These are phyloP conservation scores for Candida odintsovae DNA, from an alignment of 805 yeast genomes.

Conservation along the genomic window DNA sequence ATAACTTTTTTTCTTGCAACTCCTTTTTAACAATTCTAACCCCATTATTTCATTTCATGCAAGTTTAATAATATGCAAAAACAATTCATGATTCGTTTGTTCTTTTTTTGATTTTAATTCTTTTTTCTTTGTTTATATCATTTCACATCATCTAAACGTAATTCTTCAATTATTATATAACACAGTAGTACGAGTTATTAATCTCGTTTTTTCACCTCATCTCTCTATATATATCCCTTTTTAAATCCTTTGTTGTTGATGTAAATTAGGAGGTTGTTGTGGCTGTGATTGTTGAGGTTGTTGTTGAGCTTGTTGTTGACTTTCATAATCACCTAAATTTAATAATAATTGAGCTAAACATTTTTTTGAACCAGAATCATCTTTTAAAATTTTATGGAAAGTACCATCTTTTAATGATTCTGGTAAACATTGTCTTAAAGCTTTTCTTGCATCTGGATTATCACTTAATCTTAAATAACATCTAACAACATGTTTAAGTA, in stretches of 20 bases:
- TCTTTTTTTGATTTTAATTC: not conserved
- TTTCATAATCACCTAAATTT: constrained; percentile 45
- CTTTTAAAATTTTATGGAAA: constrained; percentile 69
- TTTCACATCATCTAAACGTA: not conserved
- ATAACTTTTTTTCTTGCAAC: not conserved
- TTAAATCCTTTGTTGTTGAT: not conserved
- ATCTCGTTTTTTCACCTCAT: not conserved
- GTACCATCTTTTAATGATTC: constrained; percentile 86
- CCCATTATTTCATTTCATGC: not conserved
- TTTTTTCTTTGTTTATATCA: not conserved
- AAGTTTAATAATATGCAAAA: not conserved
- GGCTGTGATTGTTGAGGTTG: constrained; percentile 5
- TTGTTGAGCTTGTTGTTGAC: constrained; percentile 12
- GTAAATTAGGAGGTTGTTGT: not conserved
- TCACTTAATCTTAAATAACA: constrained; percentile 89
- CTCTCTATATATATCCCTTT: not conserved
- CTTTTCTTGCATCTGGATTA: constrained; percentile 84
- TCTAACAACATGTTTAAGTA: constrained; percentile 88
- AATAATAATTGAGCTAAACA: constrained; percentile 79
- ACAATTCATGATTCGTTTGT: not conserved
- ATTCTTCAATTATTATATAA: not conserved
- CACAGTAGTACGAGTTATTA: not conserved
- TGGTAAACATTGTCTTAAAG: constrained; percentile 77
- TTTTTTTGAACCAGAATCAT: constrained; percentile 82
- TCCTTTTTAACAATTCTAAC: not conserved